Evolutionary conservation across 1,284 basidiomycete genomes (phyloP), one percentile per base, ranked within the genome.

Genomic region (Bjerkandera adusta): DNA sequence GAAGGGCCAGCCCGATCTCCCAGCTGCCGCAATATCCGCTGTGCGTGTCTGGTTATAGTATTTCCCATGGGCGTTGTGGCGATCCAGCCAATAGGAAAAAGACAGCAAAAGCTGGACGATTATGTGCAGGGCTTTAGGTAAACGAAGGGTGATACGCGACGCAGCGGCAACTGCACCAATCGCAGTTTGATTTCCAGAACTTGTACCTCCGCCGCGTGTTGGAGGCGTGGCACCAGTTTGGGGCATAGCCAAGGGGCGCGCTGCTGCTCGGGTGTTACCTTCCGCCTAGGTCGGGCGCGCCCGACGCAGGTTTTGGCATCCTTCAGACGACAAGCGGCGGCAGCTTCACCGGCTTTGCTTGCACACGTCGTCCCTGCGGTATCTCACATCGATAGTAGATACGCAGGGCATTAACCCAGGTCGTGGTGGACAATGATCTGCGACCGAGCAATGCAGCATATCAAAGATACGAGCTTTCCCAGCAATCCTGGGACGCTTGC

Each of bases 131-230:
- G 22, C 24, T 32, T 51, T 51, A 51, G 49, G 49, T 51, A 51
- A 51, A 47, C 30, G 30, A 35, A 26, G 13, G 29, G 49, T 51
- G 49, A 51, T 51, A 40, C 22, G 40, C 49, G 49, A 42, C 45
- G 49, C 16, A 24, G 25, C 40, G 49, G 32, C 49, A 36, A 25
- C 45, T 37, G 34, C 22, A 46, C 27, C 40, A 43, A 34, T 32
- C 33, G 25, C 24, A 27, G 24, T 43, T 51, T 46, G 45, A 43
- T 47, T 48, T 51, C 49, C 26, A 51, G 49, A 47, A 46, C 33
- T 16, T 29, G 12, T 30, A 25, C 41, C 34, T 42, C 20, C 36
- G 49, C 49, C 49, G 45, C 49, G 49, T 51, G 49, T 37, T 38
- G 25, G 16, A 35, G 45, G 49, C 49, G 49, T 51, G 49, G 38